Conservation (phyloP, 2,329 filamentous ascomycete species). For the Neocucurbitaria cava region DNA sequence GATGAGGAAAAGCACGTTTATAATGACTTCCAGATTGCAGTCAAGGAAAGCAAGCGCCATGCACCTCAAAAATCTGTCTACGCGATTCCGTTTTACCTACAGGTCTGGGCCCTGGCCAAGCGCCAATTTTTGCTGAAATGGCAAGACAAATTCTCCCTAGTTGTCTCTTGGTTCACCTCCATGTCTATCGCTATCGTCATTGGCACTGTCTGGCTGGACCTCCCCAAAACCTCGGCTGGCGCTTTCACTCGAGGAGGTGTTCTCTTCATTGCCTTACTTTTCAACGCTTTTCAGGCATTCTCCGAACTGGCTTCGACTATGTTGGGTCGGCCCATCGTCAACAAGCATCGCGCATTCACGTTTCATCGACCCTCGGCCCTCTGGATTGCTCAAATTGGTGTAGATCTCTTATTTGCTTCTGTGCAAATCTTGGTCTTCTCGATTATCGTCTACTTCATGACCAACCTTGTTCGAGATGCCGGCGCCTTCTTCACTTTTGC, state of each 20-base stretch:
- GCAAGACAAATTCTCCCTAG: constrained; percentile 81
- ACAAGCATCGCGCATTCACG: constrained; percentile 83
- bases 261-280: constrained; percentile 79
- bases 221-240: constrained; percentile 68
- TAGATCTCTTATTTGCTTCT: constrained; percentile 76
- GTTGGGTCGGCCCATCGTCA: constrained; percentile 77
- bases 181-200: constrained; percentile 79
- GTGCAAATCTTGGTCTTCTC: constrained; percentile 66
- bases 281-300: constrained; percentile 89
- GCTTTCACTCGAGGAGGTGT: constrained; percentile 84
- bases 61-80: constrained; percentile 78
- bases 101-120: constrained; percentile 83
- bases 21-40: constrained; percentile 78
- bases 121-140: constrained; percentile 85
- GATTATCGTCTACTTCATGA: constrained; percentile 60
- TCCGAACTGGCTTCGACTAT: constrained; percentile 78
- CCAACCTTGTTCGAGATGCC: constrained; percentile 53
- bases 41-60: constrained; percentile 79
- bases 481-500: constrained; percentile 59
- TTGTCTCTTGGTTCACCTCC: constrained; percentile 73
- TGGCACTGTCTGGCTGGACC: constrained; percentile 78
- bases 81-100: constrained; percentile 80
- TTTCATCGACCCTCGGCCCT: constrained; percentile 83
- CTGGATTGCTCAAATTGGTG: constrained; percentile 82
- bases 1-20: constrained; percentile 70